Evolutionary conservation across 2,329 filamentous ascomycete genomes (phyloP).

Genomic region (Ceratocystis cubensis): DNA sequence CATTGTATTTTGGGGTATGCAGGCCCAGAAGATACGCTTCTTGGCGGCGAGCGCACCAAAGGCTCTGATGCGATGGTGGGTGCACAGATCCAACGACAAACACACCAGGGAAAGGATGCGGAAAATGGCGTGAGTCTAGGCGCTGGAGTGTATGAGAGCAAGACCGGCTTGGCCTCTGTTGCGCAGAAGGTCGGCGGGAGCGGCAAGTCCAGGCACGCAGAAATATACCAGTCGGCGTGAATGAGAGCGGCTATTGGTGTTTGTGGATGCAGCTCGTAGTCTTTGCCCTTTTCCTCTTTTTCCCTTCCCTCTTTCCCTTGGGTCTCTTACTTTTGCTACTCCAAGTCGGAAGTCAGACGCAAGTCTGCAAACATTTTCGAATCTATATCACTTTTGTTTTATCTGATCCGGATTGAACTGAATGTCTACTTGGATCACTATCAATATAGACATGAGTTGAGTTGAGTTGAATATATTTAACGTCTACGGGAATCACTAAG

Average conservation of each 20-base stretch:
- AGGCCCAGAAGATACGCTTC: slow-evolving; percentile 14
- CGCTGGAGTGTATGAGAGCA: background rate
- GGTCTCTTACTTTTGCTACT: background rate
- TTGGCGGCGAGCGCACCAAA: slow-evolving; percentile 1
- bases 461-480: no score
- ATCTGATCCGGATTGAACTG: background rate
- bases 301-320: background rate
- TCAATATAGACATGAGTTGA: no score
- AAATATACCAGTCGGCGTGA: slow-evolving; percentile 10
- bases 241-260: background rate
- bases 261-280: background rate
- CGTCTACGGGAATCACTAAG: no score
- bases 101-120: background rate
- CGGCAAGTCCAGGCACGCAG: background rate
- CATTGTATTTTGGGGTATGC: no score
- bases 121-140: no score
- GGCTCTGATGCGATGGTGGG: background rate
- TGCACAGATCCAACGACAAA: background rate
- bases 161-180: background rate
- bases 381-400: background rate
- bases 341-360: background rate
- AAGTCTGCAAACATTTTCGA: no score
- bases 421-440: no score
- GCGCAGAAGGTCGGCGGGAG: background rate
- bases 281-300: background rate